Conservation (phyloP, 495 filamentous ascomycete genomes). For the Lasiosphaeris hirsuta region DNA sequence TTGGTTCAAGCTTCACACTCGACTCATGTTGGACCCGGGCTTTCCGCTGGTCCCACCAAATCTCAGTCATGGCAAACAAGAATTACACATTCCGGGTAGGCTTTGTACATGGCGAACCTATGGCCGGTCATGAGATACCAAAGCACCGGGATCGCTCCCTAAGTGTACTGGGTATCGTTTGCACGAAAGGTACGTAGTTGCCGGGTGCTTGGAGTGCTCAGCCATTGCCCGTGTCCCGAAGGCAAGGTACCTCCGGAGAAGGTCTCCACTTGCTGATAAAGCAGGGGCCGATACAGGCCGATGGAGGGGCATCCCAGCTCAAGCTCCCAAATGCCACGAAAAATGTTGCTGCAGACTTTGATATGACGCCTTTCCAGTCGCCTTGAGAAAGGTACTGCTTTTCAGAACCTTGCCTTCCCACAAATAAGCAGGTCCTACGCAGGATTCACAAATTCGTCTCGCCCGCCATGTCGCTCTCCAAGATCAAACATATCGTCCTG, state of each 20-base stretch:
- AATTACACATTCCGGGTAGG: too few species aligned
- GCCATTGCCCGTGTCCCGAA: too few species aligned
- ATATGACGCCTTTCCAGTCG: slow-evolving; percentile 15
- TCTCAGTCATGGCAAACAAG: too few species aligned
- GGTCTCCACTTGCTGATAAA: slow-evolving; percentile 31
- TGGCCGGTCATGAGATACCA: not conserved
- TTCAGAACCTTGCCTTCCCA: not conserved
- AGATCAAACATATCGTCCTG: slow-evolving; percentile 59
- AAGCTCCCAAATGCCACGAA: slow-evolving; percentile 6
- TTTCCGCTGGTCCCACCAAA: too few species aligned
- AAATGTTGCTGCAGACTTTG: not conserved
- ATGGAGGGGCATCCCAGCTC: slow-evolving; percentile 19
- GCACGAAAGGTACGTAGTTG: too few species aligned
- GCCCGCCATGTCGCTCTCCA: slow-evolving; percentile 52
- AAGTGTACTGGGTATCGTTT: not conserved
- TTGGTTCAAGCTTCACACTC: too few species aligned
- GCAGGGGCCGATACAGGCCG: slow-evolving; percentile 28
- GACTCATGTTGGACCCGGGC: too few species aligned
- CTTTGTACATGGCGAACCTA: too few species aligned
- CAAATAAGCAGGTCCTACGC: not conserved
- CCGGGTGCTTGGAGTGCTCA: too few species aligned
- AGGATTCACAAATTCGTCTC: not conserved
- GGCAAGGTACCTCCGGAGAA: too few species aligned
- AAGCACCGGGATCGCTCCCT: not conserved
- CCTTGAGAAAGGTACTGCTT: slow-evolving; percentile 4